Conservation (phyloP, 164 flowering plant genomes). For the Brasenia schreberi region DNA sequence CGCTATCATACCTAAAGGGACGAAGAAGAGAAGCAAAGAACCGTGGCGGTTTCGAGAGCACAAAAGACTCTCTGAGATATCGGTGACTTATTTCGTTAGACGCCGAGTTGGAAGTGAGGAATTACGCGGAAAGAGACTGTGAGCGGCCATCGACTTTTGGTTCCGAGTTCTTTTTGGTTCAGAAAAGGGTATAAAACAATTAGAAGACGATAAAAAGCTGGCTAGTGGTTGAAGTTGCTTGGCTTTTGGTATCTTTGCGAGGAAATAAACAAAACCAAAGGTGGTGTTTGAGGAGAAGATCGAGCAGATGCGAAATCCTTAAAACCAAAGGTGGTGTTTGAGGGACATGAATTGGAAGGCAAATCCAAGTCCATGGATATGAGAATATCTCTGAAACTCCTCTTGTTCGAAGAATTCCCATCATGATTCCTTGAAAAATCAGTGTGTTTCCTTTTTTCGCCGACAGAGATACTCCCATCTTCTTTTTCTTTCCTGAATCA, state of each 20-base stretch:
- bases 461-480: not conserved
- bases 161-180: not conserved
- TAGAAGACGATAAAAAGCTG: not conserved
- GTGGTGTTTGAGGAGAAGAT: not conserved
- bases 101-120: not conserved
- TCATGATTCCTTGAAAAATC: not conserved
- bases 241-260: not conserved
- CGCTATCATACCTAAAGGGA: not conserved
- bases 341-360: not conserved
- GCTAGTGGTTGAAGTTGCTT: not conserved
- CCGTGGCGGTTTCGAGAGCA: not conserved
- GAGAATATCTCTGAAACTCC: not conserved
- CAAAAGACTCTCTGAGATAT: no score
- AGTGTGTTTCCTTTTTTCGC: not conserved
- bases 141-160: not conserved
- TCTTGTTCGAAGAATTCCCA: not conserved
- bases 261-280: not conserved
- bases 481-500: constrained; percentile 5
- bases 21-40: not conserved
- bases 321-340: not conserved
- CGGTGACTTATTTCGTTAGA: not conserved
- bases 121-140: not conserved
- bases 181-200: not conserved
- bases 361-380: not conserved
- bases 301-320: no score